Conservation (phyloP, 2,329 filamentous ascomycete genomes). For the Colletotrichum chlorophyti region DNA sequence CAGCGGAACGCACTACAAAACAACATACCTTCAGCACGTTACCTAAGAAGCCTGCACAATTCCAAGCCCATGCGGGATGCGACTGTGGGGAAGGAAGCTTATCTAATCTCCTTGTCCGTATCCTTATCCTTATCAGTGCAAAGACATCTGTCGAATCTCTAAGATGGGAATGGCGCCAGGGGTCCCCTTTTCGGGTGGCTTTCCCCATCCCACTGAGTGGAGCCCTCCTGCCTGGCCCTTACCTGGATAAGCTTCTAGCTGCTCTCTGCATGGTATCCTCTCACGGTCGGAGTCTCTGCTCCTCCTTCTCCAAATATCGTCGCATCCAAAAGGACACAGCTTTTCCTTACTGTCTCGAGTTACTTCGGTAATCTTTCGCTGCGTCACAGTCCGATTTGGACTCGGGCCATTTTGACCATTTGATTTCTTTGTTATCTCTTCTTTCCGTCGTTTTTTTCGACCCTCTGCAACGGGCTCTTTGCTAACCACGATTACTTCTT, state of each 20-base stretch:
- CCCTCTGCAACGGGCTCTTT: slow-evolving; percentile 6
- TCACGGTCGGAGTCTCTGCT: slow-evolving; percentile 9
- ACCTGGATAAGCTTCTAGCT: slow-evolving; percentile 28
- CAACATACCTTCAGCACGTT: too few species aligned
- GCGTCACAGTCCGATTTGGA: slow-evolving; percentile 20
- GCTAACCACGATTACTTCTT: slow-evolving; percentile 21
- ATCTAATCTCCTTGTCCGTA: slow-evolving; percentile 24
- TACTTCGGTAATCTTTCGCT: slow-evolving; percentile 5
- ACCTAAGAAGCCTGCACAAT: too few species aligned
- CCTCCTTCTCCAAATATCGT: slow-evolving; percentile 16
- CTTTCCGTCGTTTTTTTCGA: slow-evolving; percentile 7
- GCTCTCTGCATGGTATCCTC: slow-evolving; percentile 15
- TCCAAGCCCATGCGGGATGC: slow-evolving; percentile 2
- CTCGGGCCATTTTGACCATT: neutral
- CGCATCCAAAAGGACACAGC: slow-evolving; percentile 18
- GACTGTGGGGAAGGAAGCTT: neutral
- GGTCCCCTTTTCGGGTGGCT: slow-evolving; percentile 22
- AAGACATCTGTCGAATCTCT: neutral
- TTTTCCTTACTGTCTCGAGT: neutral
- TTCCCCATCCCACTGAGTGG: slow-evolving; percentile 22
- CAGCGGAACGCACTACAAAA: slow-evolving; percentile 1
- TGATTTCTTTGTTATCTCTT: neutral
- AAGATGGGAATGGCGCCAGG: slow-evolving; percentile 27
- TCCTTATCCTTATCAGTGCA: slow-evolving; percentile 29
- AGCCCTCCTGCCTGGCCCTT: neutral